Percentiles rank a stretch among this genome's conserved stretches.
These are phyloP conservation scores for Elaeis oleifera DNA, from an alignment of 202 grass and related monocot species.

Conservation along the genomic window DNA sequence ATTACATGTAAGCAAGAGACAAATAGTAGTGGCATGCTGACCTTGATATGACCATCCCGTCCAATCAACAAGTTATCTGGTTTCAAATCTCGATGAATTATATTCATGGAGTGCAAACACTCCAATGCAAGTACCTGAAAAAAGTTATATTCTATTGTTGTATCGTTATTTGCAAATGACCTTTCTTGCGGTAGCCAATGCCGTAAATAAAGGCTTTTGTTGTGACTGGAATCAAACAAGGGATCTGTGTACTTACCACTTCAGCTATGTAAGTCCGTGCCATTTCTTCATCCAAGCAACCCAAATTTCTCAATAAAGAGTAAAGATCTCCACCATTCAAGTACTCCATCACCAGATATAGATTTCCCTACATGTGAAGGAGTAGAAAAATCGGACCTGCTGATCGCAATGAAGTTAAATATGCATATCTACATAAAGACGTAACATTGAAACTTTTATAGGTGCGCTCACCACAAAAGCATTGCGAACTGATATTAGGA, in stretches of 20 bases:
- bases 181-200: no score
- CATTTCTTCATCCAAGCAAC: slow-evolving; percentile 93
- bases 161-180: background rate
- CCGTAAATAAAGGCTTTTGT: no score
- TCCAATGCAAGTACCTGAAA: slow-evolving; percentile 81
- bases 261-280: slow-evolving; percentile 79
- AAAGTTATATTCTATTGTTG: background rate
- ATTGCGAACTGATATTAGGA: slow-evolving; percentile 74
- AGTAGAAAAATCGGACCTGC: slow-evolving; percentile 97
- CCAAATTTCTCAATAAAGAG: slow-evolving; percentile 79
- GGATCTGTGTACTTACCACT: slow-evolving; percentile 42
- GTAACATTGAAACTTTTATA: slow-evolving; percentile 13
- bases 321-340: slow-evolving; percentile 93
- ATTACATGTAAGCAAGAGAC: slow-evolving; percentile 7
- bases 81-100: slow-evolving; percentile 92
- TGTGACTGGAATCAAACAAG: background rate
- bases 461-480: slow-evolving; percentile 55
- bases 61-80: slow-evolving; percentile 86
- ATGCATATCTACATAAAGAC: slow-evolving; percentile 8
- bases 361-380: slow-evolving; percentile 99
- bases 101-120: slow-evolving; percentile 88
- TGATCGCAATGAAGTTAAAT: slow-evolving; percentile 27
- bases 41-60: slow-evolving; percentile 85
- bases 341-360: slow-evolving; percentile 99
- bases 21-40: slow-evolving; percentile 1